Percentiles rank a stretch among this genome's conserved stretches.
These are phyloP conservation scores for Castanea crenata DNA, from an alignment of 306 rosid species.

Conservation along the genomic window DNA sequence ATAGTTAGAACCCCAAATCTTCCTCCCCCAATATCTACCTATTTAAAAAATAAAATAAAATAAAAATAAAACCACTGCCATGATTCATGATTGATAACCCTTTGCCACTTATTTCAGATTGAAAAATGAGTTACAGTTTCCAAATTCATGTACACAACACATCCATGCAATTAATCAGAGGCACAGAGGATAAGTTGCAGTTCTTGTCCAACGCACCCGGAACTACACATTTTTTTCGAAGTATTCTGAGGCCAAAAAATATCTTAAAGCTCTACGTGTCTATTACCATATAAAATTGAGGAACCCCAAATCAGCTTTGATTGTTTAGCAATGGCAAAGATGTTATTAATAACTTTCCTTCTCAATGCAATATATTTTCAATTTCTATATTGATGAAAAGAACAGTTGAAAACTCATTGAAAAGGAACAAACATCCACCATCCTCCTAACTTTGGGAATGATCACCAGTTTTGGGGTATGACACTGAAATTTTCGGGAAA, in stretches of 20 bases:
- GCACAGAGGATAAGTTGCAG: background rate
- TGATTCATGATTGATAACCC: background rate
- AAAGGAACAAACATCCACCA: background rate
- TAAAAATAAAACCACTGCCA: background rate
- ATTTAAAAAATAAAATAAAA: too few relatives aligned
- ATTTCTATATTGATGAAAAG: background rate
- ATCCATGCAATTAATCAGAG: background rate
- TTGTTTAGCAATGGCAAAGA: background rate
- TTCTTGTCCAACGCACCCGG: background rate
- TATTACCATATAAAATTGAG: background rate
- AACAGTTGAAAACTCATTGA: background rate
- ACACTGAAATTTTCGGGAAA: background rate
- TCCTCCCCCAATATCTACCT: too few relatives aligned
- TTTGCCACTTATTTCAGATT: background rate
- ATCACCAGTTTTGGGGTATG: background rate
- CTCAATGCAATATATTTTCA: slow-evolving; percentile 4
- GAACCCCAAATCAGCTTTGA: background rate
- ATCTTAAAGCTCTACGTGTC: background rate
- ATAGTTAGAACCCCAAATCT: background rate
- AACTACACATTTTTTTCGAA: background rate
- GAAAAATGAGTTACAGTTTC: background rate
- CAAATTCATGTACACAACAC: background rate
- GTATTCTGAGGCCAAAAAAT: background rate
- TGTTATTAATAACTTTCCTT: background rate
- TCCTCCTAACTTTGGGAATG: background rate